Evolutionary conservation across 768 basidiomycete genomes (phyloP).

Genomic region (Coprinopsis sp.): DNA sequence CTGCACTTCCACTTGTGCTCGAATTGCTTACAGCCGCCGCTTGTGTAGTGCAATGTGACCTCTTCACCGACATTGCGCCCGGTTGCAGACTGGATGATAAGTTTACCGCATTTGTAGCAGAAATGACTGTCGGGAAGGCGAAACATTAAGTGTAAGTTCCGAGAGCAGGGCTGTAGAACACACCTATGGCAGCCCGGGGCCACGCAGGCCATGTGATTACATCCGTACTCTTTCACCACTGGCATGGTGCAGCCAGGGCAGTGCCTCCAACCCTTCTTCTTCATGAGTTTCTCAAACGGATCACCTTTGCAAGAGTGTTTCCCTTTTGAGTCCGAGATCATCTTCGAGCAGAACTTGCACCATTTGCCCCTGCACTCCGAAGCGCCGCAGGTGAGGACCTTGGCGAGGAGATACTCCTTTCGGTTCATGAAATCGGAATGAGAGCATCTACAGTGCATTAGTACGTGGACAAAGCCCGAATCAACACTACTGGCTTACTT

Average conservation of each 20-base stretch:
- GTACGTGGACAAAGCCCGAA: neutral
- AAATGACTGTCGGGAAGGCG: constrained; percentile 4
- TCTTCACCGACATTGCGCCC: constrained; percentile 11
- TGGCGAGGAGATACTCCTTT: constrained; percentile 8
- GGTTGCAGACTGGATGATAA: constrained; percentile 7
- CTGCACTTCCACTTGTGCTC: constrained; percentile 9
- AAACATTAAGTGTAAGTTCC: too few relatives aligned
- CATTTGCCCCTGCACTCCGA: constrained; percentile 3
- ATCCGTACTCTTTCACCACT: constrained; percentile 8
- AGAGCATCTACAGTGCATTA: neutral
- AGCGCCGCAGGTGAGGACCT: neutral
- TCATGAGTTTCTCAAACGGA: constrained; percentile 10
- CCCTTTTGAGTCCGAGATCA: constrained; percentile 1
- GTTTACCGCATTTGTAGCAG: constrained; percentile 11
- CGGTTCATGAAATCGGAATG: constrained; percentile 1
- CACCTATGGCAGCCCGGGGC: constrained; percentile 10
- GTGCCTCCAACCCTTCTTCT: constrained; percentile 11
- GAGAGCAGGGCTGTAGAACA: neutral
- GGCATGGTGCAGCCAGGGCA: constrained; percentile 12
- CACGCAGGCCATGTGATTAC: constrained; percentile 10
- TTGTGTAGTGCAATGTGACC: constrained; percentile 8
- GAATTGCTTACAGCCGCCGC: constrained; percentile 5
- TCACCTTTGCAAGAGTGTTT: constrained; percentile 11
- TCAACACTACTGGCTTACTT: neutral
- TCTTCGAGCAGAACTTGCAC: constrained; percentile 10